phyloP scores from a whole-genome alignment of 2,329 filamentous ascomycete genomes.

The Aspergillus novoparasiticus region DNA sequence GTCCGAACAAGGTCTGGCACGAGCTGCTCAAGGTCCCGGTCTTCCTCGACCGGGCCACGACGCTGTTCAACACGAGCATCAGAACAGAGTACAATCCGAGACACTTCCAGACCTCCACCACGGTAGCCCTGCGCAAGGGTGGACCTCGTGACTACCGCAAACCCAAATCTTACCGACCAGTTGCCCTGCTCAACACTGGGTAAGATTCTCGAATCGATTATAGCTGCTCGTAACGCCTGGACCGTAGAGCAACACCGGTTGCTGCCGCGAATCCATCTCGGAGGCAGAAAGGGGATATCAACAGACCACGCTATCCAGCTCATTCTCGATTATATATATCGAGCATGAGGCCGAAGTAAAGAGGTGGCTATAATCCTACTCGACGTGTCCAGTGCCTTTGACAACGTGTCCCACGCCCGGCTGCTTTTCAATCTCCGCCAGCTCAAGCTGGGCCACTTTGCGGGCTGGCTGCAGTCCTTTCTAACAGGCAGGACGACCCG shows the following conservation, averaged over 20 bases:
- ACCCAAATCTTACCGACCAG: conserved; percentile 19
- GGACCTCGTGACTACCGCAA: conserved; percentile 8
- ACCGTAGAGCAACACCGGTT: conserved; percentile 10
- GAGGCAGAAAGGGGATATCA: conserved; percentile 16
- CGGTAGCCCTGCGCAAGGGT: conserved; percentile 11
- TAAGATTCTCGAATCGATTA: conserved; percentile 16
- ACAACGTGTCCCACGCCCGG: no score
- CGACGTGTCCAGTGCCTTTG: conserved; percentile 15
- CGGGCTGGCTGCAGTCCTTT: conserved; percentile 3
- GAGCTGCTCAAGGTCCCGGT: not conserved
- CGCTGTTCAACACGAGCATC: conserved; percentile 8
- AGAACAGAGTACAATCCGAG: conserved; percentile 1
- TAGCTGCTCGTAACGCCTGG: conserved; percentile 12
- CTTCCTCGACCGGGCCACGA: not conserved
- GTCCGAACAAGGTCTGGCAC: conserved; percentile 12
- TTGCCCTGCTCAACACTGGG: conserved; percentile 20
- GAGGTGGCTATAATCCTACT: conserved; percentile 14
- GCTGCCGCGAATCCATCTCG: conserved; percentile 10
- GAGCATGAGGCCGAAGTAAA: conserved; percentile 4
- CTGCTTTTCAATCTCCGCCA: conserved; percentile 4
- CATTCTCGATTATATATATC: conserved; percentile 8
- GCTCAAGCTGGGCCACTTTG: not conserved
- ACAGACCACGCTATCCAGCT: conserved; percentile 18
- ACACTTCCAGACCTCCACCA: conserved; percentile 12
- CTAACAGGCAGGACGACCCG: not conserved